Percentiles rank a stretch among this genome's conserved stretches.
These are phyloP conservation scores for Trichoderma harzianum DNA, from an alignment of 2,329 filamentous ascomycete species.

Conservation along the genomic window DNA sequence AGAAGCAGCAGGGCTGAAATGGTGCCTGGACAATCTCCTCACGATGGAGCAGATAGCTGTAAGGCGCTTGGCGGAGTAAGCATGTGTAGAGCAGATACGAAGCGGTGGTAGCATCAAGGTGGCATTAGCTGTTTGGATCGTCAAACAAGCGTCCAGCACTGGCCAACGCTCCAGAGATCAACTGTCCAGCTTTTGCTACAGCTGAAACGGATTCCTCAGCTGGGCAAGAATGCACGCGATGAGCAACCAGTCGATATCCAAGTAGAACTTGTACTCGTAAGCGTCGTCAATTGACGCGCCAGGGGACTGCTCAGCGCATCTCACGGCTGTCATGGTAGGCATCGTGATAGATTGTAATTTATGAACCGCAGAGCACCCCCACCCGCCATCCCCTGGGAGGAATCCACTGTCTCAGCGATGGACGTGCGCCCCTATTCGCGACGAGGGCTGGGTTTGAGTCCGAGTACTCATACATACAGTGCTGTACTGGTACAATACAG, in stretches of 20 bases:
- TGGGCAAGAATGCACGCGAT: not conserved
- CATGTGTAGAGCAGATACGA: not conserved
- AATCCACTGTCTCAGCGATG: conserved; percentile 16
- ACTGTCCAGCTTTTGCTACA: not conserved
- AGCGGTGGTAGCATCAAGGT: not conserved
- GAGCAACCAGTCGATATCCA: not conserved
- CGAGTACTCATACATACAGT: not conserved
- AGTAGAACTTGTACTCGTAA: not conserved
- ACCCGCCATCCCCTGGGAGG: conserved; percentile 10
- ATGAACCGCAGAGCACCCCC: not conserved
- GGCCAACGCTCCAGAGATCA: not conserved
- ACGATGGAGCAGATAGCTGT: not conserved
- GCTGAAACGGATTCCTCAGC: not conserved
- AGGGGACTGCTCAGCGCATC: not conserved
- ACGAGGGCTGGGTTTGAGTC: not conserved
- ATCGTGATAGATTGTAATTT: not conserved
- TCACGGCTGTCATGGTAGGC: not conserved
- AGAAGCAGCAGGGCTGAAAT: not conserved
- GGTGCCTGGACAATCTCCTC: conserved; percentile 1
- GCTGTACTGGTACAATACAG: not conserved
- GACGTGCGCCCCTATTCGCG: conserved; percentile 7
- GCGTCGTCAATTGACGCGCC: not conserved
- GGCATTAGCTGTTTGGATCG: conserved; percentile 3
- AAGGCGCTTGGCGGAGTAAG: conserved; percentile 1
- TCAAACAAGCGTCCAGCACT: not conserved